Conservation (phyloP, 768 basidiomycete genomes). For the Tulasnella sp. region DNA sequence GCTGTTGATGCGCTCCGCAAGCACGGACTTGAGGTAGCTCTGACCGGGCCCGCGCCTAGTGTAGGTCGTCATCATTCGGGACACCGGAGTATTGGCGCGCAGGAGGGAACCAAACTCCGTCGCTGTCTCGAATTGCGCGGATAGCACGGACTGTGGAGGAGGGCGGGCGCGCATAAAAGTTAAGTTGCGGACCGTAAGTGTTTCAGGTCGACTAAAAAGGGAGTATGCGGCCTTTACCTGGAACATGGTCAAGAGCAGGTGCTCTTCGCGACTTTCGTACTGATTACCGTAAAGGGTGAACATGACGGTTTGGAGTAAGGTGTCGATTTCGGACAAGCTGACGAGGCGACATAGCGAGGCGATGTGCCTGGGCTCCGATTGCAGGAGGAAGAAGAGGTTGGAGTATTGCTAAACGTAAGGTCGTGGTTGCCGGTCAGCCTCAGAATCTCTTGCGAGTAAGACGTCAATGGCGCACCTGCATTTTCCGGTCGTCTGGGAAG, state of each 20-base stretch:
- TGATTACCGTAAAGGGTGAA: conserved; percentile 99
- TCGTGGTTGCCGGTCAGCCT: background rate
- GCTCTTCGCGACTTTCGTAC: conserved; percentile 98
- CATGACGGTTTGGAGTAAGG: conserved; percentile 99
- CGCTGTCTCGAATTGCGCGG: conserved; percentile 98
- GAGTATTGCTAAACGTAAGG: conserved; percentile 76
- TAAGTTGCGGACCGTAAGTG: background rate
- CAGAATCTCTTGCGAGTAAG: background rate
- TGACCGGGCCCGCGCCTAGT: conserved; percentile 98
- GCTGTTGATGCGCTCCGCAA: conserved; percentile 98
- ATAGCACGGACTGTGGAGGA: conserved; percentile 81
- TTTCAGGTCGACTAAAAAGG: background rate
- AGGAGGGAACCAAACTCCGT: conserved; percentile 99
- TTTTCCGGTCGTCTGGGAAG: conserved; percentile 90
- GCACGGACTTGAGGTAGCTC: conserved; percentile 95
- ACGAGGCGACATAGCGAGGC: conserved; percentile 96
- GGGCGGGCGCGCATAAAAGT: background rate
- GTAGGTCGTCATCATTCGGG: conserved; percentile 99
- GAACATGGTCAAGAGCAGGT: conserved; percentile 98
- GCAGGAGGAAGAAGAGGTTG: conserved; percentile 97
- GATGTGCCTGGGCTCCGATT: conserved; percentile 96
- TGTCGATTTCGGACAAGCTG: conserved; percentile 95
- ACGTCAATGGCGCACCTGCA: conserved; percentile 46
- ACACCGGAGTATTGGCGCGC: conserved; percentile 98
- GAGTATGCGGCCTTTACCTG: conserved; percentile 45